Evolutionary conservation across 768 basidiomycete genomes (phyloP).

Genomic region (Cantharellus cinnabarinus): DNA sequence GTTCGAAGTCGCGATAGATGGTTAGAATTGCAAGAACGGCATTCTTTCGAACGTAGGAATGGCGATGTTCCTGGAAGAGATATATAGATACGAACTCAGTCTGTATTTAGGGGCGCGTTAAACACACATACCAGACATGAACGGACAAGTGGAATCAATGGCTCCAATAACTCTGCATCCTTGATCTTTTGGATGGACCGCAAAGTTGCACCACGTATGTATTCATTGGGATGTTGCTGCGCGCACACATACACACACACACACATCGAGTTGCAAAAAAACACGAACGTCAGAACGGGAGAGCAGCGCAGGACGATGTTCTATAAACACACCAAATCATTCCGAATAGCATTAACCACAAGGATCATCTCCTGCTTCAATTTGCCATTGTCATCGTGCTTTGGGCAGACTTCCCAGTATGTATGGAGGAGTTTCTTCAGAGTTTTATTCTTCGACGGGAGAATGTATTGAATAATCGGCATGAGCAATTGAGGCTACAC

Average conservation of each 20-base stretch:
- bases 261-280: not conserved
- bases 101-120: not conserved
- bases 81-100: not conserved
- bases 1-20: slow-evolving; percentile 85
- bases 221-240: slow-evolving; percentile 98
- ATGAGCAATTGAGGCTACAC: slow-evolving; percentile 75
- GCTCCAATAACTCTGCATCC: slow-evolving; percentile 86
- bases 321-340: slow-evolving; percentile 58
- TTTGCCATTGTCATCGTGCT: slow-evolving; percentile 91
- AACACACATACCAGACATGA: slow-evolving; percentile 41
- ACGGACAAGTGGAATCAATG: slow-evolving; percentile 82
- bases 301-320: not conserved
- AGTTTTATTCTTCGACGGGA: slow-evolving; percentile 87
- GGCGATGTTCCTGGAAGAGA: slow-evolving; percentile 58
- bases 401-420: slow-evolving; percentile 96
- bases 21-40: slow-evolving; percentile 92
- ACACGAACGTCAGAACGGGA: not conserved
- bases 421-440: slow-evolving; percentile 94
- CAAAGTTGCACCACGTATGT: slow-evolving; percentile 93
- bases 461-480: slow-evolving; percentile 95
- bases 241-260: not conserved
- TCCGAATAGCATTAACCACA: slow-evolving; percentile 96
- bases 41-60: slow-evolving; percentile 95
- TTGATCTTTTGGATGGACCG: slow-evolving; percentile 93
- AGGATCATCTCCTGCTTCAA: slow-evolving; percentile 99